Conservation (phyloP, 306 rosid species). For the Medicago truncatula region MtrunA17r5.0-ANR NC_053049.1:29247501-29248000, state of each 20-base stretch:
- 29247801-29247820: slow-evolving; percentile 42
- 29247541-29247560: slow-evolving; percentile 86
- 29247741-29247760: slow-evolving; percentile 83
- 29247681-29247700: slow-evolving; percentile 78
- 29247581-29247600: slow-evolving; percentile 95
- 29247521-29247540: slow-evolving; percentile 84
- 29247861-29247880: too few species aligned
- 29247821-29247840: slow-evolving; percentile 33
- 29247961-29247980: neutral
- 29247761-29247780: slow-evolving; percentile 98
- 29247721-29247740: slow-evolving; percentile 96
- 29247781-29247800: slow-evolving; percentile 96
- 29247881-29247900: neutral
- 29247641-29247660: slow-evolving; percentile 80
- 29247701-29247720: slow-evolving; percentile 76
- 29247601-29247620: slow-evolving; percentile 79
- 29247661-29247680: slow-evolving; percentile 82
- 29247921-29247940: neutral
- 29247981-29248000: slow-evolving; percentile 58
- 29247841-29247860: too few species aligned
- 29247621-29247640: slow-evolving; percentile 93
- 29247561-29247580: slow-evolving; percentile 97
- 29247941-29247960: neutral
- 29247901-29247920: neutral
- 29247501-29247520: slow-evolving; percentile 83